Percentiles rank a stretch among this genome's conserved stretches.
These are phyloP conservation scores for Urochloa ruziziensis DNA, from an alignment of 176 grass and related monocot genomes.

Conservation along the genomic window DNA sequence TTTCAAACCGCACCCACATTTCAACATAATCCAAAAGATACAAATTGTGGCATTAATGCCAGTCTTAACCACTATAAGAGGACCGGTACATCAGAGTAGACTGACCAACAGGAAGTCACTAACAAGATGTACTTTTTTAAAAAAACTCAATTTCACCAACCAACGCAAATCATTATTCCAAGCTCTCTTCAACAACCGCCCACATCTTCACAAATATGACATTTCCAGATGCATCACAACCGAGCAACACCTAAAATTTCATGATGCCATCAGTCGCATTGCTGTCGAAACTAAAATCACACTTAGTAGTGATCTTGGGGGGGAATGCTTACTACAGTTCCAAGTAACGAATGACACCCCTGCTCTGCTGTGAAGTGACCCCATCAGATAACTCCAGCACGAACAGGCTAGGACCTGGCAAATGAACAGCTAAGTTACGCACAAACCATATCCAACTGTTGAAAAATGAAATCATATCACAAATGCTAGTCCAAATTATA, in stretches of 20 bases:
- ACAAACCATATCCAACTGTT: background rate
- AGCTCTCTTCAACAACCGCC: slow-evolving; percentile 32
- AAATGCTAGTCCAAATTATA: background rate
- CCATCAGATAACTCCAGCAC: slow-evolving; percentile 34
- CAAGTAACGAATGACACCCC: slow-evolving; percentile 51
- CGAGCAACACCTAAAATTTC: slow-evolving; percentile 36
- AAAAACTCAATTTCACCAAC: slow-evolving; percentile 30
- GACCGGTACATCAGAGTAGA: slow-evolving; percentile 36
- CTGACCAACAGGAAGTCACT: slow-evolving; percentile 33
- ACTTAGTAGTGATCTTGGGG: background rate
- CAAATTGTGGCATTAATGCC: slow-evolving; percentile 31
- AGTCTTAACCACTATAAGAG: slow-evolving; percentile 32
- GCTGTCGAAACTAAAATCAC: slow-evolving; percentile 1
- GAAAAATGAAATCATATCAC: background rate
- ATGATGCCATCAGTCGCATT: background rate
- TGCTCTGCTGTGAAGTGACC: slow-evolving; percentile 40
- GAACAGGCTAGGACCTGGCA: slow-evolving; percentile 50
- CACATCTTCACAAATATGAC: slow-evolving; percentile 42
- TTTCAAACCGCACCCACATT: slow-evolving; percentile 30
- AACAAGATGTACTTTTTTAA: slow-evolving; percentile 33
- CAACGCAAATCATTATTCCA: slow-evolving; percentile 41
- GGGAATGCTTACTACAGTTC: slow-evolving; percentile 41
- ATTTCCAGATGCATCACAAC: slow-evolving; percentile 35
- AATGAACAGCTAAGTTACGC: background rate
- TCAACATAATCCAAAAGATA: slow-evolving; percentile 27